Base-by-base conservation (phyloP, 176 grass and related monocot genomes). In the Cocos nucifera region DNA sequence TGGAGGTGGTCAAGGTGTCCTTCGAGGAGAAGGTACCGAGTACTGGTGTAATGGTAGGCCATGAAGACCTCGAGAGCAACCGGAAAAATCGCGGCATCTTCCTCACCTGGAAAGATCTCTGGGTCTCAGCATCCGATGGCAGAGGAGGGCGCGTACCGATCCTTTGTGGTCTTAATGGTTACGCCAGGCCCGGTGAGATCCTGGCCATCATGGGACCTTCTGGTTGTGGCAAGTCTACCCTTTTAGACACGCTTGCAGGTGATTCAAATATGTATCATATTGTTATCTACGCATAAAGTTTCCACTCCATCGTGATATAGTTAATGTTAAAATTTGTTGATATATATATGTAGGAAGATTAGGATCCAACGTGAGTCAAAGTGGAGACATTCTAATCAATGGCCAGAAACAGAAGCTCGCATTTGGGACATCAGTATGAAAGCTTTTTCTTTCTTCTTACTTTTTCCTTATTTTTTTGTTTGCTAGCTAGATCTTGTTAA, bases 151-250 rank as follows among this genome's bases (percentile, higher is more conserved):
- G 73, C 27, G 70, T 73, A 1, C 52, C 85, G 24, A 98, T 98
- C 30, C 81, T 98, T 3, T 63, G 70, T 54, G 87, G 70, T 12
- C 69, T 97, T 56, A 97, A 60, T 35, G 93, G 93, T 1, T 91
- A 80, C 21, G 93, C 87, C 0, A 66, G 39, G 48, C 84, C 84
- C 51, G 84, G 87, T n/a, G 78, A 89, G 84, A 44, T 97, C 15
- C 69, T 97, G 61, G 84, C 87, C 56, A 85, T 97, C 72, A 97
- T 91, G 93, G 92, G 87, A 0, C 93, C 93, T 25, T 97, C 93
- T 17, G 93, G 93, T 51, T 91, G 86, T 69, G 93, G 93, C 69
- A 97, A 97, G 53, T 97, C 92, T 23, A 97, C 92, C 0, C 92
- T 97, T 75, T 80, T 97, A 0, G 92, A 97, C 63, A 61, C 92